Conservation (phyloP, 495 filamentous ascomycete genomes). For the Neurospora intermedia region DNA sequence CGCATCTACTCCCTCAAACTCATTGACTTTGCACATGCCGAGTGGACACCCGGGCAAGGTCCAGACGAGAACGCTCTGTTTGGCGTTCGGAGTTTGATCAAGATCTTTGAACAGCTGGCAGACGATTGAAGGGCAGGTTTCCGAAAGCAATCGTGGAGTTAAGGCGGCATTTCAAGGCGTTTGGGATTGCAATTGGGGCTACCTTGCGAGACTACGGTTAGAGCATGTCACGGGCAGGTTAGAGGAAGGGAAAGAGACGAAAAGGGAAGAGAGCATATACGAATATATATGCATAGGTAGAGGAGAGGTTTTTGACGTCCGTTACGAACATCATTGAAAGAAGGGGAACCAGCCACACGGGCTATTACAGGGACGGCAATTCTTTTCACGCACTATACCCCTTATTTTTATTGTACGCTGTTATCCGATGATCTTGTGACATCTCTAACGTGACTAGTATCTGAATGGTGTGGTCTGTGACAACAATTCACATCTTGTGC, state of each 20-base stretch:
- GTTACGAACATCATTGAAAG: background rate
- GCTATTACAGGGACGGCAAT: background rate
- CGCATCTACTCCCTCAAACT: conserved; percentile 74
- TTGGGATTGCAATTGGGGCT: background rate
- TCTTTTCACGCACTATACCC: background rate
- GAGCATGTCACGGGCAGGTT: background rate
- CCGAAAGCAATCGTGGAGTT: background rate
- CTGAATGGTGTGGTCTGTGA: background rate
- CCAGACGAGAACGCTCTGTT: conserved; percentile 76
- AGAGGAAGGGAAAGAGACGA: background rate
- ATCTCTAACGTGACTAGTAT: background rate
- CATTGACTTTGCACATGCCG: conserved; percentile 94
- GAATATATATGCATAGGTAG: background rate
- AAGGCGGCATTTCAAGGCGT: background rate
- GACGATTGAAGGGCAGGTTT: background rate
- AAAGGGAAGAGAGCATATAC: background rate
- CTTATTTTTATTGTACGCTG: background rate
- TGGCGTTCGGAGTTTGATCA: conserved; percentile 63
- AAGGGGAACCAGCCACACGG: background rate
- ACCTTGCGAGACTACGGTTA: background rate
- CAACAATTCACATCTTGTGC: background rate
- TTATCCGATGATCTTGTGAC: background rate
- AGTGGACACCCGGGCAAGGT: conserved; percentile 74
- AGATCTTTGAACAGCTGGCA: conserved; percentile 55
- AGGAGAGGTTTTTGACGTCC: background rate